Evolutionary conservation across 805 yeast species (phyloP).

Genomic region (Metschnikowia lochheadii): DNA sequence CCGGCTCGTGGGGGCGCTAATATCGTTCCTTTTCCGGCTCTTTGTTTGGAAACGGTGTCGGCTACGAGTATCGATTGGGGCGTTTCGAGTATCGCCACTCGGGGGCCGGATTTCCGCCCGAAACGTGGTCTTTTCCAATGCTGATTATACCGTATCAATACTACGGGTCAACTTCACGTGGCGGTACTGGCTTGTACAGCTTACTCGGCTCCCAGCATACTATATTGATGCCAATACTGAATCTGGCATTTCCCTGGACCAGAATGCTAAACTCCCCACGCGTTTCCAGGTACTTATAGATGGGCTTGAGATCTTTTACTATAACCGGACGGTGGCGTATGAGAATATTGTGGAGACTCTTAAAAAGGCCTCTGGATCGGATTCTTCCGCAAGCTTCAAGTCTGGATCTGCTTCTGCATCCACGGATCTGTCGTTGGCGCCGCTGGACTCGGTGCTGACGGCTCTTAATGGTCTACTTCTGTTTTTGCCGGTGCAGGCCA

Average conservation of each 20-base stretch:
- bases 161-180: slow-evolving; percentile 77
- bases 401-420: background rate
- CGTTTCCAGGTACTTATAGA: slow-evolving; percentile 56
- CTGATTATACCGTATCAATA: slow-evolving; percentile 66
- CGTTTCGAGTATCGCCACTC: slow-evolving; percentile 70
- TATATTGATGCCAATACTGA: slow-evolving; percentile 17
- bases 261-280: slow-evolving; percentile 49
- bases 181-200: slow-evolving; percentile 76
- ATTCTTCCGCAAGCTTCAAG: slow-evolving; percentile 5
- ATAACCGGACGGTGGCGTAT: slow-evolving; percentile 76
- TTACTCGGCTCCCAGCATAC: slow-evolving; percentile 39
- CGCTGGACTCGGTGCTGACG: slow-evolving; percentile 1
- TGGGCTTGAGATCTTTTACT: slow-evolving; percentile 81
- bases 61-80: slow-evolving; percentile 61
- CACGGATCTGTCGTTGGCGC: slow-evolving; percentile 1
- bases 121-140: slow-evolving; percentile 68
- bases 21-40: slow-evolving; percentile 50
- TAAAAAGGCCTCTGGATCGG: slow-evolving; percentile 12
- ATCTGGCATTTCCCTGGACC: slow-evolving; percentile 15
- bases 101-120: slow-evolving; percentile 82
- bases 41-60: slow-evolving; percentile 61
- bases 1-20: slow-evolving; percentile 58
- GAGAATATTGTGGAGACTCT: slow-evolving; percentile 52
- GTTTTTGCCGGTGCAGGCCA: slow-evolving; percentile 59
- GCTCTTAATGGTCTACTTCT: slow-evolving; percentile 19